These are phyloP conservation scores for Nemania sp. DNA, from an alignment of 2,329 filamentous ascomycete genomes.

Conservation along the genomic window DNA sequence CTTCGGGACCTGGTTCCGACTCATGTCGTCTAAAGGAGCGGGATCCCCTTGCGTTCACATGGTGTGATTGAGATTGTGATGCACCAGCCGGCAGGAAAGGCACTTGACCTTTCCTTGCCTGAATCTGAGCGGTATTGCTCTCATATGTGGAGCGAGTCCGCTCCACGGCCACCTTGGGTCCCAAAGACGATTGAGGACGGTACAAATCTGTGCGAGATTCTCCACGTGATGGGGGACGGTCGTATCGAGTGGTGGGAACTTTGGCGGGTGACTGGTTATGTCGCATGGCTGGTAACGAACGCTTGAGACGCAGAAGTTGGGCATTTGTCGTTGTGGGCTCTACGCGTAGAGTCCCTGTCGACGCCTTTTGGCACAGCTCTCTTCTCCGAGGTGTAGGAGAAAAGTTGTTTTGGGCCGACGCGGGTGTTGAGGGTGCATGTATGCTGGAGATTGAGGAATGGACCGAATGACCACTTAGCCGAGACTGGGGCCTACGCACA, in stretches of 20 bases:
- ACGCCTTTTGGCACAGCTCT: slow-evolving; percentile 59
- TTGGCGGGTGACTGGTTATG: slow-evolving; percentile 56
- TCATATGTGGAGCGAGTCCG: slow-evolving; percentile 55
- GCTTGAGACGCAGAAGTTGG: slow-evolving; percentile 66
- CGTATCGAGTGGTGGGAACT: slow-evolving; percentile 50
- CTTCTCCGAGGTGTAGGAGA: slow-evolving; percentile 64
- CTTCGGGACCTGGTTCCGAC: slow-evolving; percentile 69
- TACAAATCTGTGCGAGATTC: slow-evolving; percentile 56
- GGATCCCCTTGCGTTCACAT: slow-evolving; percentile 71
- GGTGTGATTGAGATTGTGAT: slow-evolving; percentile 75
- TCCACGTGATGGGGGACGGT: slow-evolving; percentile 63
- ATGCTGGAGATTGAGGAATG: slow-evolving; percentile 70
- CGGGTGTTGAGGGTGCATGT: slow-evolving; percentile 62
- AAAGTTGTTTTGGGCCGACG: slow-evolving; percentile 55
- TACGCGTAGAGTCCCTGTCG: slow-evolving; percentile 56
- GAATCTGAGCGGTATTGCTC: slow-evolving; percentile 54
- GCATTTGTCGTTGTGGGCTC: slow-evolving; percentile 68
- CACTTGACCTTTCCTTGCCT: slow-evolving; percentile 61
- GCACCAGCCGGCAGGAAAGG: slow-evolving; percentile 82
- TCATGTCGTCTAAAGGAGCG: slow-evolving; percentile 79
- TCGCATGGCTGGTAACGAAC: slow-evolving; percentile 64
- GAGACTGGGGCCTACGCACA: slow-evolving; percentile 66
- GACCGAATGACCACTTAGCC: slow-evolving; percentile 65
- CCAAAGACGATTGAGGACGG: slow-evolving; percentile 55
- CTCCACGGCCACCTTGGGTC: slow-evolving; percentile 74